phyloP scores from a whole-genome alignment of 1,284 basidiomycete genomes.

The Austropuccinia psidii region DNA sequence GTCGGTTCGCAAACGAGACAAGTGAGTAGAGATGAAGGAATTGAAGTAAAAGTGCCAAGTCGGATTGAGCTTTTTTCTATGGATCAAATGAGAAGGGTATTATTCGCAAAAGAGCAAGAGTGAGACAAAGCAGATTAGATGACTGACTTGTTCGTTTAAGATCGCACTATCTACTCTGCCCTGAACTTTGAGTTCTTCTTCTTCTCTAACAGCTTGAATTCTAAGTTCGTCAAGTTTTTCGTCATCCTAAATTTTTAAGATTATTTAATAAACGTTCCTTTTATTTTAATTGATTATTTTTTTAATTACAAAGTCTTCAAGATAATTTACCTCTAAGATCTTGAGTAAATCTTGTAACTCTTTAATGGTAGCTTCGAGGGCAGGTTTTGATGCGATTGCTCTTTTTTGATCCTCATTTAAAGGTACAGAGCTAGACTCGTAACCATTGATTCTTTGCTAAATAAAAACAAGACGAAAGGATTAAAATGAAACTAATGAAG shows the following conservation, averaged over 20 bases:
- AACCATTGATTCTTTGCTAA: slow-evolving; percentile 44
- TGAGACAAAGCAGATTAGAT: background rate
- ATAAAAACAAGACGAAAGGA: background rate
- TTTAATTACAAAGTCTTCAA: background rate
- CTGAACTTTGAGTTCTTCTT: slow-evolving; percentile 41
- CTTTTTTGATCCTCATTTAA: slow-evolving; percentile 46
- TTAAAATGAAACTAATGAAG: background rate
- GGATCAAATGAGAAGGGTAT: background rate
- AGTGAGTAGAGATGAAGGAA: slow-evolving; percentile 45
- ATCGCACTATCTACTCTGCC: slow-evolving; percentile 42
- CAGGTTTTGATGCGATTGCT: slow-evolving; percentile 43
- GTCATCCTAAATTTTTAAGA: slow-evolving; percentile 40
- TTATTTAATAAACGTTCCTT: background rate
- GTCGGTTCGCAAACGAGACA: slow-evolving; percentile 37
- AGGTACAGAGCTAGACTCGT: slow-evolving; percentile 40
- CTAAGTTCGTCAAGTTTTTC: slow-evolving; percentile 43
- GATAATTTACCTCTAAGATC: slow-evolving; percentile 42
- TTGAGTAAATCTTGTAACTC: slow-evolving; percentile 44
- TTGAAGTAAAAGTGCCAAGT: slow-evolving; percentile 43
- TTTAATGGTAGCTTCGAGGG: slow-evolving; percentile 44
- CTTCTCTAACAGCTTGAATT: slow-evolving; percentile 37
- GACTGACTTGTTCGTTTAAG: slow-evolving; percentile 39
- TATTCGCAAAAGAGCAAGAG: background rate
- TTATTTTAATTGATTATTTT: background rate
- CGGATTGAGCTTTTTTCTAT: slow-evolving; percentile 40